phyloP scores from a whole-genome alignment of 2,329 filamentous ascomycete species.

The Cryoendolithus antarcticus region DNA sequence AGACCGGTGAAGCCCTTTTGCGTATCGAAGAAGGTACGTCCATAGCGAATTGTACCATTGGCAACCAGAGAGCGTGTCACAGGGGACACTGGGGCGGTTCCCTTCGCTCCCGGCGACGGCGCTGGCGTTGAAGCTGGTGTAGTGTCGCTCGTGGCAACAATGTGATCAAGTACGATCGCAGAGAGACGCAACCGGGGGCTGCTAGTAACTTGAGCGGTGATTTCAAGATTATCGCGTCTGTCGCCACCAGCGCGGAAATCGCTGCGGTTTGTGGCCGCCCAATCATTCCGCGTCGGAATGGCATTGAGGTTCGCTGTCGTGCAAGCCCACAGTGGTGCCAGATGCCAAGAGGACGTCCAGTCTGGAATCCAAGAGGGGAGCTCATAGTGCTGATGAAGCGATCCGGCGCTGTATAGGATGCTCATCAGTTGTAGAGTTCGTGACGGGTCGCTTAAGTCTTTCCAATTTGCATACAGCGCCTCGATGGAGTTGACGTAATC shows the following conservation, averaged over 20 bases:
- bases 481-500: conserved; percentile 18
- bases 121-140: conserved; percentile 14
- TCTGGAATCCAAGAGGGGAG: conserved; percentile 25
- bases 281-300: conserved; percentile 11
- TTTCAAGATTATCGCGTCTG: conserved; percentile 14
- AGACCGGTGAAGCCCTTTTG: conserved; percentile 13
- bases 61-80: background rate
- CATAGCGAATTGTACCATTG: conserved; percentile 10
- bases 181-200: conserved; percentile 13
- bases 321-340: conserved; percentile 18
- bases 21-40: conserved; percentile 17
- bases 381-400: conserved; percentile 16
- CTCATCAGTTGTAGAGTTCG: conserved; percentile 18
- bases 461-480: conserved; percentile 13
- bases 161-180: conserved; percentile 14
- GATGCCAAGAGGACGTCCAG: conserved; percentile 18
- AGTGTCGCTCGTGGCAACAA: conserved; percentile 10
- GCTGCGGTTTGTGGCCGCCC: conserved; percentile 15
- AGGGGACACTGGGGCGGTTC: background rate
- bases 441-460: conserved; percentile 11
- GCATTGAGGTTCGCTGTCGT: conserved; percentile 13
- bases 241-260: conserved; percentile 17
- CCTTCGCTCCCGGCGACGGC: background rate
- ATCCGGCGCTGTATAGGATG: conserved; percentile 19
- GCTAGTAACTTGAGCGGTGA: conserved; percentile 9